These are phyloP conservation scores for Pleurotus pulmonarius DNA, from an alignment of 768 basidiomycete species.

Conservation along the genomic window DNA sequence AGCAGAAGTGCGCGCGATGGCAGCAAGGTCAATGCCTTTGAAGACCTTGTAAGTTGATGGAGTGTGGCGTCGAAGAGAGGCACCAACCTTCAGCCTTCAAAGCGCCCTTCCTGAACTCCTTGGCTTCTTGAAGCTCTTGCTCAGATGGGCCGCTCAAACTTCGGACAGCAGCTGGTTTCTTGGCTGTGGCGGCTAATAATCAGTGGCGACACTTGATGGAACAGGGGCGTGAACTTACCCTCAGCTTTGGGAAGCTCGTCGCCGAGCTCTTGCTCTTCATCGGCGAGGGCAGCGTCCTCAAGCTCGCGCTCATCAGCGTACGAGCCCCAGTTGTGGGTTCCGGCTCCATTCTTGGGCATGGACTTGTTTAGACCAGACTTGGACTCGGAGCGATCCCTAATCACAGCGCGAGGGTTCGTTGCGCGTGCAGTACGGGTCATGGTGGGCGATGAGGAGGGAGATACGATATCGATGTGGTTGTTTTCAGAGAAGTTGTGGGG, in stretches of 20 bases:
- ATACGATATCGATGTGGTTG: background rate
- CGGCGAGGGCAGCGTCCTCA: constrained; percentile 55
- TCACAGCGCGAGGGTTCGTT: constrained; percentile 63
- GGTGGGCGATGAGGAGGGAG: constrained; percentile 5
- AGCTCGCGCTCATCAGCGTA: constrained; percentile 58
- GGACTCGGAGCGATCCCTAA: constrained; percentile 76
- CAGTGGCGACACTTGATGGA: background rate
- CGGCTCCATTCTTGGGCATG: constrained; percentile 75
- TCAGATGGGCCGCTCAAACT: constrained; percentile 45
- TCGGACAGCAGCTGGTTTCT: constrained; percentile 26
- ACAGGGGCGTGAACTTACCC: constrained; percentile 1
- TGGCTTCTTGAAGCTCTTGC: constrained; percentile 64
- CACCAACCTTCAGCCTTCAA: constrained; percentile 56
- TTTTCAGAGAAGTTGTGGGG: background rate
- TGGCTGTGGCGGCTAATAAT: constrained; percentile 16
- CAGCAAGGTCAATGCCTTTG: constrained; percentile 55
- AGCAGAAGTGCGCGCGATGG: constrained; percentile 81
- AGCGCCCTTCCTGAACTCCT: constrained; percentile 68
- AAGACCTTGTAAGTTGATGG: background rate
- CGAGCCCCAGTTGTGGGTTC: constrained; percentile 84
- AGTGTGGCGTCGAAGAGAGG: background rate
- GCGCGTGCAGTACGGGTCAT: constrained; percentile 85
- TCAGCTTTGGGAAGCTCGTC: constrained; percentile 19
- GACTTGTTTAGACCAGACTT: constrained; percentile 72
- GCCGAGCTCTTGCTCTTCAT: constrained; percentile 49